Base-by-base conservation (phyloP, 495 filamentous ascomycete species). In the Tuber aestivum region DNA sequence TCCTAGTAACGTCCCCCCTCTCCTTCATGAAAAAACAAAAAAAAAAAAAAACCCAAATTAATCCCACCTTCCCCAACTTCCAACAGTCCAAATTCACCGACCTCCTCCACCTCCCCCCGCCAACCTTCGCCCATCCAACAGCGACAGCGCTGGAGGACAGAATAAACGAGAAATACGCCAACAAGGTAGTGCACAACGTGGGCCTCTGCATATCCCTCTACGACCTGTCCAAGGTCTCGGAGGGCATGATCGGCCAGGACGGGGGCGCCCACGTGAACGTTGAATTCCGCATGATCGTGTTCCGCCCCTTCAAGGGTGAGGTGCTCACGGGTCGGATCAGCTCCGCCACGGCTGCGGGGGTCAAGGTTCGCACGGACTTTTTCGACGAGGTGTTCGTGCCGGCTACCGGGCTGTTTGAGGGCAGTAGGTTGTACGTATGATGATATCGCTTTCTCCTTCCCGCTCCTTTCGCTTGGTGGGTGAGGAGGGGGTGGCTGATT, bases 121-220 rank as follows among this genome's bases (percentile, higher is more conserved):
- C 93, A 81, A 92, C 97, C 81, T 95, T 97, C 82, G 86, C 89
- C 48, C 95, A 94, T 80, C 87, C 90, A 70, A 94, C 92, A 80
- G 85, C 86, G 9, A 87, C 91, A 45, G 92, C 93, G 3, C 90
- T 99, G 76, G 93, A 97, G 84, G 94, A 98, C 83, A 93, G 92
- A 77, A 94, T 99, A 85, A 97, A 98, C 80, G 88, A 89, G 74
- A 99, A 98, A 85, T 99, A 97, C 84, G 90, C 95, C 72, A 96
- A 99, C 86, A 95, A 94, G 84, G 92, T 93, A 71, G 74, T 86
- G 21, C 78, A 76, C 16, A 94, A 96, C 79, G 89, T 97, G 48
- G 95, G 95, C 16, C 89, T 99, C 4, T 97, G 94, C 82, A 92
- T 99, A 75, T 93, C 91, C 80, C 87, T 99, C 75, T 97, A 92